phyloP scores from a whole-genome alignment of 2,329 filamentous ascomycete genomes.

The Paramyrothecium sp. region DNA sequence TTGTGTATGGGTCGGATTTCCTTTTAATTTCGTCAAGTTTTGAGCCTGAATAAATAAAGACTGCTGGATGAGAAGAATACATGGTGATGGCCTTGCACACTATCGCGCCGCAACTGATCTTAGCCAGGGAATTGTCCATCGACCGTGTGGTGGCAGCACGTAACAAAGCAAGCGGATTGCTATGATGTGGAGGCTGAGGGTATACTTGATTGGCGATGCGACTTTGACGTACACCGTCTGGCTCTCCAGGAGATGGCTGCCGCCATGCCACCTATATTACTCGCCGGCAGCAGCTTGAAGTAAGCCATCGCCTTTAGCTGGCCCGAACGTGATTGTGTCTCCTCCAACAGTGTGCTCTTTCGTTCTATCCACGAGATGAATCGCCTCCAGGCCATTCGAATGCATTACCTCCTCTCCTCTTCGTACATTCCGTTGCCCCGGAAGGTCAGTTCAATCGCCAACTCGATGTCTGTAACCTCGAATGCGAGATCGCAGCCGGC shows the following conservation, averaged over 20 bases:
- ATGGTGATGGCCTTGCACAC: too few species aligned
- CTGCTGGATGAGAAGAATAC: too few species aligned
- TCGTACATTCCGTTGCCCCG: constrained; percentile 8
- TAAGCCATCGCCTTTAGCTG: constrained; percentile 10
- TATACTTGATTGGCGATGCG: constrained; percentile 11
- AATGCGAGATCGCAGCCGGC: constrained; percentile 12
- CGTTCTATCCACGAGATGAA: constrained; percentile 11
- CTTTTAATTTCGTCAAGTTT: too few species aligned
- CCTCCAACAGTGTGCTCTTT: constrained; percentile 10
- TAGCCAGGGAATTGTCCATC: too few species aligned
- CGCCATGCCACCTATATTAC: constrained; percentile 14
- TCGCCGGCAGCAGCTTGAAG: constrained; percentile 10
- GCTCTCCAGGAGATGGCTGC: constrained; percentile 7
- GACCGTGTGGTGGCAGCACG: too few species aligned
- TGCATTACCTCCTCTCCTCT: constrained; percentile 2
- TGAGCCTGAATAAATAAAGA: too few species aligned
- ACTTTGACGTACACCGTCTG: constrained; percentile 14
- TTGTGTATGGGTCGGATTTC: too few species aligned
- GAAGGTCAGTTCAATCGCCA: constrained; percentile 16
- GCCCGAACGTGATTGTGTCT: constrained; percentile 13
- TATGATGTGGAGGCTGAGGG: constrained; percentile 11
- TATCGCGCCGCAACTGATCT: too few species aligned
- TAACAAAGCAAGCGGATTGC: too few species aligned
- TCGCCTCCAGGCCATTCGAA: constrained; percentile 5
- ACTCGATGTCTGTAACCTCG: constrained; percentile 14